These are phyloP conservation scores for Dittrichia graveolens DNA, from an alignment of 129 eudicot species.

Conservation along the genomic window DNA sequence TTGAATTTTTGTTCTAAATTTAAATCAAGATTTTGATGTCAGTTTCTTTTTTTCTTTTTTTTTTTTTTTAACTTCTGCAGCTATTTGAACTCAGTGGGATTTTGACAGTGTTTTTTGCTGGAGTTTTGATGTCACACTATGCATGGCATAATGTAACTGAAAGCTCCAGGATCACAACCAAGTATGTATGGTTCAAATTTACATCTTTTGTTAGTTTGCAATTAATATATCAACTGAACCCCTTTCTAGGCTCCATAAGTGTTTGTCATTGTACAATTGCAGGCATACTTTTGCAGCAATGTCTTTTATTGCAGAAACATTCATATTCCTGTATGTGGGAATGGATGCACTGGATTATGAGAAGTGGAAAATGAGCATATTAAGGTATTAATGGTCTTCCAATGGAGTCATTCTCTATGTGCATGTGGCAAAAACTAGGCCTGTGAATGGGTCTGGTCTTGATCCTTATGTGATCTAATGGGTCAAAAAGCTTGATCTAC, in stretches of 20 bases:
- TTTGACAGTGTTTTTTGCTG: slow-evolving; percentile 85
- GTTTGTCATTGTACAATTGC: slow-evolving; percentile 17
- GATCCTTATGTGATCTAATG: too few relatives aligned
- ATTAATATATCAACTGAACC: background rate
- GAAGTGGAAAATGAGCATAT: slow-evolving; percentile 81
- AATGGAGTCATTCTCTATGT: background rate
- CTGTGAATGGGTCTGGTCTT: too few relatives aligned
- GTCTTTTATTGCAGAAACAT: slow-evolving; percentile 97
- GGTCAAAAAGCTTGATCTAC: too few relatives aligned
- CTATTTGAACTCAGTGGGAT: slow-evolving; percentile 82
- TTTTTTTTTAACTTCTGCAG: slow-evolving; percentile 40
- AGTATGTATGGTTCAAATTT: slow-evolving; percentile 32
- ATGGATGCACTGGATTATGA: slow-evolving; percentile 88
- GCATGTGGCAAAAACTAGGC: too few relatives aligned
- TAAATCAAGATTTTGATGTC: too few relatives aligned
- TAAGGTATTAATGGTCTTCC: slow-evolving; percentile 46
- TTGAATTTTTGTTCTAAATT: too few relatives aligned
- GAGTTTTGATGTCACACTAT: slow-evolving; percentile 93
- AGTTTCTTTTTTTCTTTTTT: too few relatives aligned
- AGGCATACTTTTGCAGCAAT: slow-evolving; percentile 91
- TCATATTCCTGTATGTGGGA: slow-evolving; percentile 92
- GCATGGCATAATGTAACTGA: slow-evolving; percentile 97
- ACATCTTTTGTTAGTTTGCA: background rate
- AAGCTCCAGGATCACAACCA: slow-evolving; percentile 76
- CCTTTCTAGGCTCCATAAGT: background rate